phyloP scores from a whole-genome alignment of 768 basidiomycete species.

The Lactarius vividus region DNA sequence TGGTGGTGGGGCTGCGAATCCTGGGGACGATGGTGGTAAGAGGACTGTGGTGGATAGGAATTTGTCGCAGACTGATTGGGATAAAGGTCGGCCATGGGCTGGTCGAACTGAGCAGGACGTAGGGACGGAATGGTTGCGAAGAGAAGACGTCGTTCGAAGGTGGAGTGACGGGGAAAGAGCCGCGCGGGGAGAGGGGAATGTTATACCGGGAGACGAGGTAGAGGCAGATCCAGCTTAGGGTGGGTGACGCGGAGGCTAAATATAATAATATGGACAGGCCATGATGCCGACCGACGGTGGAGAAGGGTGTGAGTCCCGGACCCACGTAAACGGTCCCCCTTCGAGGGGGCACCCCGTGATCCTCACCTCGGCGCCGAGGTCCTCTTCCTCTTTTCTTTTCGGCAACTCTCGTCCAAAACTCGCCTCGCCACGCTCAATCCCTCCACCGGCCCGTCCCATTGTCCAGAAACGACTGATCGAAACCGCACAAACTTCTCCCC shows the following conservation, averaged over 20 bases:
- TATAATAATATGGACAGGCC: constrained; percentile 34
- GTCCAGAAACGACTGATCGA: constrained; percentile 29
- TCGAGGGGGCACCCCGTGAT: constrained; percentile 25
- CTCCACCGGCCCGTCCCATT: constrained; percentile 35
- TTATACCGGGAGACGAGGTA: constrained; percentile 32
- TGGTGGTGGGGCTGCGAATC: constrained; percentile 22
- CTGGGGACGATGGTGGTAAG: constrained; percentile 25
- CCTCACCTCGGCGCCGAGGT: constrained; percentile 44
- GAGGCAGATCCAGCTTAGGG: constrained; percentile 29
- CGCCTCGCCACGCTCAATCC: constrained; percentile 26
- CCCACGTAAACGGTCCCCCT: constrained; percentile 26
- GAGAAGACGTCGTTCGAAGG: constrained; percentile 20
- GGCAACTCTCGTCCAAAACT: constrained; percentile 33
- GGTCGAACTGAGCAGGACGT: constrained; percentile 41
- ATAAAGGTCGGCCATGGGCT: constrained; percentile 31
- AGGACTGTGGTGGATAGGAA: constrained; percentile 23
- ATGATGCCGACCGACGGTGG: constrained; percentile 38
- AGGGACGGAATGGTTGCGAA: constrained; percentile 38
- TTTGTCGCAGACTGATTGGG: constrained; percentile 27
- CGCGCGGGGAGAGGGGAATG: constrained; percentile 28
- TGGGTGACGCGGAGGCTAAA: constrained; percentile 35
- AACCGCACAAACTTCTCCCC: constrained; percentile 27
- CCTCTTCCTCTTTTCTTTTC: constrained; percentile 32
- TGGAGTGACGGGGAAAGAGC: constrained; percentile 28
- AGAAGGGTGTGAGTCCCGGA: constrained; percentile 36